Conservation (phyloP, 305 asterid species). For the Salvia sclarea region DNA sequence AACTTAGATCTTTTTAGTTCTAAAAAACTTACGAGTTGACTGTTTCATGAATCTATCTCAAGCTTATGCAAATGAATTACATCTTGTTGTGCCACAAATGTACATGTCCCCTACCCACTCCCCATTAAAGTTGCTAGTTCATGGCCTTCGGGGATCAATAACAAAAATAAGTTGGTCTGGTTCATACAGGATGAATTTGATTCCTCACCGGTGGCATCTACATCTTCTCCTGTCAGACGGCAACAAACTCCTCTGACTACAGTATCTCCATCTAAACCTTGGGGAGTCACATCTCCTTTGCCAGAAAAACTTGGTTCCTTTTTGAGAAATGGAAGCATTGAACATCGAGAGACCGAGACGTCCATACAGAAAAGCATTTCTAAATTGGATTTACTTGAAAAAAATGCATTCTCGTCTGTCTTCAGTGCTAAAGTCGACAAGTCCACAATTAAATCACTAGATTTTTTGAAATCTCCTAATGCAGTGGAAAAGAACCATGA, state of each 20-base stretch:
- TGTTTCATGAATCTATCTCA: slow-evolving; percentile 24
- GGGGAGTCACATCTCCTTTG: slow-evolving; percentile 47
- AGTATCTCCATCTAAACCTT: slow-evolving; percentile 52
- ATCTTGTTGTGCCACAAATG: background rate
- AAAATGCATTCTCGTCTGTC: slow-evolving; percentile 60
- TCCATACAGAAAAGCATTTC: slow-evolving; percentile 84
- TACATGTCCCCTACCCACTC: background rate
- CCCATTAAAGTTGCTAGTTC: slow-evolving; percentile 20
- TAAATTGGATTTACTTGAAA: slow-evolving; percentile 68
- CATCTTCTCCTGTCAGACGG: slow-evolving; percentile 50
- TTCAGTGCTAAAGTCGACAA: slow-evolving; percentile 57
- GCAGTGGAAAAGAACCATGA: slow-evolving; percentile 34
- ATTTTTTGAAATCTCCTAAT: slow-evolving; percentile 52
- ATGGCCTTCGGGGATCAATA: slow-evolving; percentile 22
- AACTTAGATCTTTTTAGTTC: background rate
- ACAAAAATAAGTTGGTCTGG: slow-evolving; percentile 31
- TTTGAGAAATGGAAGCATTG: slow-evolving; percentile 41
- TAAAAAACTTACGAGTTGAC: background rate
- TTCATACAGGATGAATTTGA: slow-evolving; percentile 42
- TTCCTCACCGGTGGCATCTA: slow-evolving; percentile 41
- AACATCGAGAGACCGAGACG: slow-evolving; percentile 42
- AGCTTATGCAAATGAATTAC: background rate
- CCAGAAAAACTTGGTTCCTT: slow-evolving; percentile 46
- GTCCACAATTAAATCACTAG: slow-evolving; percentile 48
- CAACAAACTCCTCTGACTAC: slow-evolving; percentile 35